Conservation (phyloP, 495 filamentous ascomycete genomes). For the Tuber borchii region DNA sequence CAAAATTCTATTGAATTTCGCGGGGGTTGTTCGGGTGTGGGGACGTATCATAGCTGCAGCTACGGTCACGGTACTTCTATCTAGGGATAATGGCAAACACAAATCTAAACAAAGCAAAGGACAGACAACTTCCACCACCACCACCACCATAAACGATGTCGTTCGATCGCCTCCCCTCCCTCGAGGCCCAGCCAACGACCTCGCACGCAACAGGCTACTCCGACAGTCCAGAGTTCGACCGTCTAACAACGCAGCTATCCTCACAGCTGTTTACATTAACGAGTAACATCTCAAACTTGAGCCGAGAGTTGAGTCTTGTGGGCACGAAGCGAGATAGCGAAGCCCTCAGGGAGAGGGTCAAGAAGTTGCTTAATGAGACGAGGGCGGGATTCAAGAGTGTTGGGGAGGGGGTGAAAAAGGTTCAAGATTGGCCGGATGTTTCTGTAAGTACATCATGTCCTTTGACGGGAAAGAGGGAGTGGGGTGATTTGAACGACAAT, state of each 20-base stretch:
- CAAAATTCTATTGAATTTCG: too few relatives aligned
- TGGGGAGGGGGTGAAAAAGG: slow-evolving; percentile 85
- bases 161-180: slow-evolving; percentile 73
- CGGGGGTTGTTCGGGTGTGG: too few relatives aligned
- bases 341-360: slow-evolving; percentile 80
- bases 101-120: slow-evolving; percentile 12
- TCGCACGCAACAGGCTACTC: slow-evolving; percentile 63
- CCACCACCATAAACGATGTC: slow-evolving; percentile 59
- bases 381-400: slow-evolving; percentile 82
- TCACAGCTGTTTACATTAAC: slow-evolving; percentile 81
- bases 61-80: too few relatives aligned
- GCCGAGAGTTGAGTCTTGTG: slow-evolving; percentile 70
- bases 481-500: neutral
- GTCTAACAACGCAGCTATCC: slow-evolving; percentile 70
- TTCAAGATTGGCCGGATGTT: slow-evolving; percentile 83
- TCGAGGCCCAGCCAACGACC: slow-evolving; percentile 74
- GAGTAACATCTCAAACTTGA: slow-evolving; percentile 73
- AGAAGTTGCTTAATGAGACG: slow-evolving; percentile 76
- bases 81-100: slow-evolving; percentile 5
- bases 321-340: slow-evolving; percentile 89
- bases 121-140: neutral
- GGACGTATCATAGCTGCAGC: too few relatives aligned
- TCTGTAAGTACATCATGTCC: slow-evolving; percentile 56
- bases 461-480: slow-evolving; percentile 2
- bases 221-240: slow-evolving; percentile 89